These are phyloP conservation scores for Adansonia grandidieri DNA, from an alignment of 441 rosid species.

Conservation along the genomic window DNA sequence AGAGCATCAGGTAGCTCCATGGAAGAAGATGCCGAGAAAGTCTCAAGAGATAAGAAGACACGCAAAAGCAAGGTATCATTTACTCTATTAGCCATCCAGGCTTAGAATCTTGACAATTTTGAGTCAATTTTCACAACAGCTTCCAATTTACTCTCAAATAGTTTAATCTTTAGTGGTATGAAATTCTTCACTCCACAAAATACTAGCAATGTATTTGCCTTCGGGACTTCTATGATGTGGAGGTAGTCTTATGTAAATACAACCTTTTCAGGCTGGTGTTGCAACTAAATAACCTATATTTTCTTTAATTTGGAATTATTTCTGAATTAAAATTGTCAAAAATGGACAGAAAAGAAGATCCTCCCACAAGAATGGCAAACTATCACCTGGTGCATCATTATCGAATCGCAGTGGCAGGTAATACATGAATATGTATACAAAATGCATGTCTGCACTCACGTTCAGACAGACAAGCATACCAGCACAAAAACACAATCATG, in stretches of 20 bases:
- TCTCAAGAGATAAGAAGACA: conserved; percentile 55
- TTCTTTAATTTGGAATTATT: conserved; percentile 17
- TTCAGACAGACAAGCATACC: neutral
- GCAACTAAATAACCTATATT: neutral
- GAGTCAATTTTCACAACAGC: neutral
- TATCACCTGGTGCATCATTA: conserved; percentile 53
- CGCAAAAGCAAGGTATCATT: conserved; percentile 68
- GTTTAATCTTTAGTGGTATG: neutral
- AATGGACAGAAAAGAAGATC: conserved; percentile 75
- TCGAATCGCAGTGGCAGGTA: conserved; percentile 75
- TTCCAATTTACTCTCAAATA: conserved; percentile 11
- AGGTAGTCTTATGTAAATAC: neutral
- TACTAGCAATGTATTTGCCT: neutral
- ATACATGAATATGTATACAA: conserved; percentile 4
- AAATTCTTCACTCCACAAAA: neutral
- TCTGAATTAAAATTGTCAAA: conserved; percentile 28
- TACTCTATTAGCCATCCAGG: conserved; percentile 19
- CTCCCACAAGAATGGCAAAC: conserved; percentile 58
- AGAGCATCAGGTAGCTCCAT: conserved; percentile 55
- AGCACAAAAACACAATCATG: neutral
- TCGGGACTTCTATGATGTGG: conserved; percentile 8
- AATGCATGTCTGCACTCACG: conserved; percentile 3
- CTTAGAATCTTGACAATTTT: conserved; percentile 17
- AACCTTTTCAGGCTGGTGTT: conserved; percentile 12
- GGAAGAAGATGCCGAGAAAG: conserved; percentile 51